Base-by-base conservation (phyloP, 306 rosid species). In the Ormosia emarginata region DNA sequence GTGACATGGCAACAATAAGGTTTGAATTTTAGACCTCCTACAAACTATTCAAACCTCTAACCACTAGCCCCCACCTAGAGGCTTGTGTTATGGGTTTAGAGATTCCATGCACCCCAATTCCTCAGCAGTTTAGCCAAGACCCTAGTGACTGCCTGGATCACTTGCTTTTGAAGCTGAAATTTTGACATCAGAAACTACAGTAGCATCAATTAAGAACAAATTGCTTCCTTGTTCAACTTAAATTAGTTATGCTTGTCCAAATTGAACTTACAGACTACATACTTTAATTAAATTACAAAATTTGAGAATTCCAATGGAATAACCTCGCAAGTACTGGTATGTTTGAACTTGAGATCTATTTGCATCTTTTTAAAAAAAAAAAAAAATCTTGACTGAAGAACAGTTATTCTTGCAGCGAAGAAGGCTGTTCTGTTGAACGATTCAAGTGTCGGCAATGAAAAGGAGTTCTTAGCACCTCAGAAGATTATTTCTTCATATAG, bases 401-500 rank as follows among this genome's bases (percentile, higher is more conserved):
- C 37, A 61, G 32, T 61, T 41, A 17, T 77, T 81, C 41, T 64
- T 86, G 91, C 92, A 91, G 95, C 86, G 52, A 65, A 85, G 84
- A 81, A 88, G 88, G 75, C 46, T 83, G 55, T 86, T 89, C 76
- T 88, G 86, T 65, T 87, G 87, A 88, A 64, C 37, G 37, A 34
- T 17, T 75, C 67, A 49, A 7, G 33, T 8, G 8, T 66, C 12
- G 7, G 68, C 57, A 3, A 40, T 37, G 32, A 39, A 55, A 46
- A 53, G 50, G 18, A 57, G 68, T 67, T 50, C 70, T 46, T 18
- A 32, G 41, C 67, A 14, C 67, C 59, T 62, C 50, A 33, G 44
- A 63, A 67, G 41, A 55, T 57, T 13, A 52, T 24, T 49, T 34
- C 55, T 63, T 29, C 32, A 66, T 4, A 7, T 11, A 81, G 52